phyloP scores from a whole-genome alignment of 768 basidiomycete species.

The Naganishia onofrii region DNA sequence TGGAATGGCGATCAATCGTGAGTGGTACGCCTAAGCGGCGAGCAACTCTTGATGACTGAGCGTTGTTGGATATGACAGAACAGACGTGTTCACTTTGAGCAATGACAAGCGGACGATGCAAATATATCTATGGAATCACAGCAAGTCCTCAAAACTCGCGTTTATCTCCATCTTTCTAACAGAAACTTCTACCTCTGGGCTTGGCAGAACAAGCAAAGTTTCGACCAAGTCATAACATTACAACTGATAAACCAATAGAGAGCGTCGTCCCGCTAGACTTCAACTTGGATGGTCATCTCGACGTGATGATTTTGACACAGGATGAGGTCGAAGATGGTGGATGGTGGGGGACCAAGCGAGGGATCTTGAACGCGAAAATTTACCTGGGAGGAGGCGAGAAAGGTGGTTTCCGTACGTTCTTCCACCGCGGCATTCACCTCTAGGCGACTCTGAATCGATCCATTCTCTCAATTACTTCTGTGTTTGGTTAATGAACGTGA shows the following conservation, averaged over 20 bases:
- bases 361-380: slow-evolving; percentile 59
- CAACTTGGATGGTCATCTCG: slow-evolving; percentile 84
- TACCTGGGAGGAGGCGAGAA: slow-evolving; percentile 67
- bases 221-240: slow-evolving; percentile 38
- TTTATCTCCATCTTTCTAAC: slow-evolving; percentile 57
- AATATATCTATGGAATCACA: slow-evolving; percentile 77
- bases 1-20: slow-evolving; percentile 95
- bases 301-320: slow-evolving; percentile 81
- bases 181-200: slow-evolving; percentile 59
- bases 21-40: slow-evolving; percentile 49
- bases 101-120: slow-evolving; percentile 73
- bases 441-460: neutral
- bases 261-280: slow-evolving; percentile 93
- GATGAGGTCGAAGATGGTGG: slow-evolving; percentile 54
- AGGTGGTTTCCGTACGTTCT: slow-evolving; percentile 42
- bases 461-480: neutral
- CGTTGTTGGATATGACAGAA: slow-evolving; percentile 54
- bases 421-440: neutral
- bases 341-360: slow-evolving; percentile 50
- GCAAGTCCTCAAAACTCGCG: slow-evolving; percentile 59
- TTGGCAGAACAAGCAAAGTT: slow-evolving; percentile 42
- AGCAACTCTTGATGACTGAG: neutral
- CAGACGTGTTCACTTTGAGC: slow-evolving; percentile 75
- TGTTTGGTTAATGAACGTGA: neutral
- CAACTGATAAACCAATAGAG: slow-evolving; percentile 56